Base-by-base conservation (phyloP, 2,329 filamentous ascomycete genomes). In the Dactylellina cionopaga region DNA sequence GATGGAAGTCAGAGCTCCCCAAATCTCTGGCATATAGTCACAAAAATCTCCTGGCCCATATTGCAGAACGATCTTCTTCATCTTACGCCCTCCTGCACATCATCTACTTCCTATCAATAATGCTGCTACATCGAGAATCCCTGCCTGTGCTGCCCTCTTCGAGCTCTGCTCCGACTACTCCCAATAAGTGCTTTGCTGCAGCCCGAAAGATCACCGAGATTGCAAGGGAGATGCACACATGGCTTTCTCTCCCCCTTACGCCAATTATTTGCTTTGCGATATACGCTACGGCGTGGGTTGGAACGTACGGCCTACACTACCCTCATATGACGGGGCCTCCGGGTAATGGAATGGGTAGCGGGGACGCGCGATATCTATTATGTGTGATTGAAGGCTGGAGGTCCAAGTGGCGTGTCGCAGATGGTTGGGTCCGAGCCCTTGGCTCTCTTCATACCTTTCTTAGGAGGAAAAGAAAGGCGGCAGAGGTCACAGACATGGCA, bases 51-150 rank as follows among this genome's bases (percentile, higher is more conserved):
- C 85, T 86, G 75, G 87, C 85, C 22, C 88, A 91, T 76, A 87
- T 90, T 75, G 87, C 86, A 71, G 84, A 86, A 60, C 84, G 86
- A 41, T 86, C 86, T 1, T 86, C 86, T 1, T 88, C 87, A 46
- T 84, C 85, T 5, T 92, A 89, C 76, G 85, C 88, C 7, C 84
- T 89, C 2, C 81, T 92, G 60, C 89, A 92, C 76, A 87, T 88
- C 75, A 84, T 90, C 0, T 85, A 87, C 68, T 85, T 85, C 1
- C 81, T 91, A 1, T 90, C 87, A 77, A 84, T 85, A 63, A 88
- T 92, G 74, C 87, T 90, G 81, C 82, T 91, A 25, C 87, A 90
- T 76, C 83, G 89, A 73, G 88, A 90, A 33, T 72, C 65, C 33
- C 60, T 66, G 5, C 75, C 75, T 5, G 60, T 76, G 2, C 64